Base-by-base conservation (phyloP, 768 basidiomycete species). In the Kwoniella dejecticola region DNA sequence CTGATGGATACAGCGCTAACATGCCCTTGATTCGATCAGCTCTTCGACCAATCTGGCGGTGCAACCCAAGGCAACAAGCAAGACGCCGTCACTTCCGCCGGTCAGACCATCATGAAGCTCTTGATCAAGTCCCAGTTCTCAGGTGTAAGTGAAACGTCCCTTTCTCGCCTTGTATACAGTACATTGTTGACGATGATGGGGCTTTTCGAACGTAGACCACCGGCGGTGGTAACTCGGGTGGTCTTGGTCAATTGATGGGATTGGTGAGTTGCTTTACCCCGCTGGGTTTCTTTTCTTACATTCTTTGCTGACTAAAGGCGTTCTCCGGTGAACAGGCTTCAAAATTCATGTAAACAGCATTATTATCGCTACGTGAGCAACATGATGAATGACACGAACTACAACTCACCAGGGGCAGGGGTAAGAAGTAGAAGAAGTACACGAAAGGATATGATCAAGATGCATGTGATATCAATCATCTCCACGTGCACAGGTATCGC, bases 61-160 rank as follows among this genome's bases (percentile, higher is more conserved):
- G 83, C 84, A 3, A 81, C 85, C 3, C 83, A 84, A 11, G 79
- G 78, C 13, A 67, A 64, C 65, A 80, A 80, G 80, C 91, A 94
- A 70, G 89, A 91, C 70, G 87, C 87, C 8, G 86, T 94, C 71
- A 90, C 89, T 60, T 84, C 88, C 12, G 91, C 91, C 45, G 90
- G 88, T 2, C 87, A 88, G 85, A 91, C 88, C 0, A 85, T 89
- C 59, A 87, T 90, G 84, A 91, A 93, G 80, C 81, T 92, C 40
- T 72, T 91, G 44, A 85, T 90, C 62, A 78, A 78, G 72, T 63
- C 50, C 4, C 79, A 82, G 63, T 60, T 77, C 50, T 62, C 69
- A 19, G 71, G 70, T n/a, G 68, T 70, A 38, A 74, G 72, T 72
- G 53, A 17, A 62, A 5, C 3, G 26, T 50, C 17, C 4, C n/a